Evolutionary conservation across 768 basidiomycete genomes (phyloP).

Genomic region (Naganishia vishniacii): DNA sequence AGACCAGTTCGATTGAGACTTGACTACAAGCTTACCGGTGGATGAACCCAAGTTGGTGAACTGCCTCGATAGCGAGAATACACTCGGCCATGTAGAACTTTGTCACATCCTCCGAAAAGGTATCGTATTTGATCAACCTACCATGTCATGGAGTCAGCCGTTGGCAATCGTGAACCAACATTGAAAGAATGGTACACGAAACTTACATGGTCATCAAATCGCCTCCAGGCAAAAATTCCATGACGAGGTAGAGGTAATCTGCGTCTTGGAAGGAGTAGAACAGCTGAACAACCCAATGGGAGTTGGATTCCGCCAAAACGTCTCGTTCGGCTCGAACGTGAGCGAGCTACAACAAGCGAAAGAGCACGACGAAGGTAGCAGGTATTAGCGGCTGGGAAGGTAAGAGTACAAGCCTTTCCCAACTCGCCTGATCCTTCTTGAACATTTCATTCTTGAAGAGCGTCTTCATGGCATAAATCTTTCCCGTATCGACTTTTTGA

Average conservation of each 20-base stretch:
- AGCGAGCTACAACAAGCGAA: constrained; percentile 61
- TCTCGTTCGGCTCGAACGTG: constrained; percentile 97
- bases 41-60: constrained; percentile 94
- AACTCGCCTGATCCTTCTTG: constrained; percentile 91
- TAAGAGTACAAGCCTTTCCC: too few species aligned
- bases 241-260: constrained; percentile 86
- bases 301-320: constrained; percentile 90
- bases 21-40: constrained; percentile 66
- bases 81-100: constrained; percentile 99
- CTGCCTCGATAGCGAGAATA: constrained; percentile 92
- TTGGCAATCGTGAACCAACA: not conserved
- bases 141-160: not conserved
- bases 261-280: constrained; percentile 98
- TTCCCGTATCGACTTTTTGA: constrained; percentile 92
- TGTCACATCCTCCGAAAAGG: constrained; percentile 95
- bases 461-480: constrained; percentile 99
- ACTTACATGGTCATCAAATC: constrained; percentile 92
- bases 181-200: not conserved
- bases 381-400: not conserved
- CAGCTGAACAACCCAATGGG: constrained; percentile 91
- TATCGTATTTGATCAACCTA: constrained; percentile 92
- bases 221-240: constrained; percentile 98
- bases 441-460: constrained; percentile 97
- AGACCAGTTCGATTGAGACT: too few species aligned
- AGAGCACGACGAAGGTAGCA: not conserved